Evolutionary conservation across 768 basidiomycete species (phyloP).

Genomic region (Hysterangium stoloniferum): DNA sequence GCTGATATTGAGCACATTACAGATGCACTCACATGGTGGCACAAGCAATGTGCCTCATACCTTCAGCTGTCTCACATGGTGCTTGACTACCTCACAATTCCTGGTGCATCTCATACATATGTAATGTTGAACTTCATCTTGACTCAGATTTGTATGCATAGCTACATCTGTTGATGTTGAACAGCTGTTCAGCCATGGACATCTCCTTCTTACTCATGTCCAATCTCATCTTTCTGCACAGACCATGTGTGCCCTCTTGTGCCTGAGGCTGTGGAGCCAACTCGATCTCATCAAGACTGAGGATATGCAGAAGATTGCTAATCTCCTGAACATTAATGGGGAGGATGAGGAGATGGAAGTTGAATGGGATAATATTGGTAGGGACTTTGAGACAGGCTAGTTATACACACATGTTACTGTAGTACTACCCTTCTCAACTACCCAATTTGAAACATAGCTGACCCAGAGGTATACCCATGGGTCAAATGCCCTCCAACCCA

Average conservation of each 20-base stretch:
- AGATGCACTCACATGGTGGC: slow-evolving; percentile 27
- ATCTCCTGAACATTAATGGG: slow-evolving; percentile 14
- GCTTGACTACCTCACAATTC: too few relatives aligned
- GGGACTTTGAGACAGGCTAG: too few relatives aligned
- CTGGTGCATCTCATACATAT: too few relatives aligned
- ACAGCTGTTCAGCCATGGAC: slow-evolving; percentile 13
- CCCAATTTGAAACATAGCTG: too few relatives aligned
- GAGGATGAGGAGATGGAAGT: slow-evolving; percentile 16
- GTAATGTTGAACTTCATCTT: too few relatives aligned
- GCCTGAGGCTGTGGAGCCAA: slow-evolving; percentile 27
- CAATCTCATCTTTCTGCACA: slow-evolving; percentile 12
- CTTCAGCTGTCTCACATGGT: slow-evolving; percentile 29
- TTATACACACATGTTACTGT: too few relatives aligned
- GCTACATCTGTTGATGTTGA: slow-evolving; percentile 14
- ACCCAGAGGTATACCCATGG: too few relatives aligned
- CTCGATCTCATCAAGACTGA: slow-evolving; percentile 22
- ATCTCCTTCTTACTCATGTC: slow-evolving; percentile 8
- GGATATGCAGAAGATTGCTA: slow-evolving; percentile 17
- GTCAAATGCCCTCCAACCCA: too few relatives aligned
- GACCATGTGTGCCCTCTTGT: slow-evolving; percentile 24
- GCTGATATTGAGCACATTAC: slow-evolving; percentile 19
- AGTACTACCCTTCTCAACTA: too few relatives aligned
- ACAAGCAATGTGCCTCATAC: slow-evolving; percentile 16
- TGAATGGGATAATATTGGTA: slow-evolving; percentile 20
- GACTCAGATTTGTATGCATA: too few relatives aligned